A percentile compares a stretch with the other conserved stretches of the same genome.
Evolutionary conservation across 192 early-diverging fungal genomes (phyloP).

Genomic region (Spizellomyces sp.): DNA sequence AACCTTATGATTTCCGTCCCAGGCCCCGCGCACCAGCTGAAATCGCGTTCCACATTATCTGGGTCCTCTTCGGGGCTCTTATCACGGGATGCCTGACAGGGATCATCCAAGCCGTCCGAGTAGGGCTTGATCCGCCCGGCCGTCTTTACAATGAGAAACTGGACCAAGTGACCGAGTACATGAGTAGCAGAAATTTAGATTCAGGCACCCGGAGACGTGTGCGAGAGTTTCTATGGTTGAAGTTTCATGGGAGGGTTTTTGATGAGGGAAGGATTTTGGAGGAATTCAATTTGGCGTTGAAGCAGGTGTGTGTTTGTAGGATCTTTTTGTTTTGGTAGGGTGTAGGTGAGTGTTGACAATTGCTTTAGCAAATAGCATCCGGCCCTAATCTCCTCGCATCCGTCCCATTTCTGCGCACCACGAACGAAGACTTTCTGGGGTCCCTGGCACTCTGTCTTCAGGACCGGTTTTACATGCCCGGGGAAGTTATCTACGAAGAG

Average conservation of each 20-base stretch:
- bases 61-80: slow-evolving; percentile 21
- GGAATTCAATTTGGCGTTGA: slow-evolving; percentile 18
- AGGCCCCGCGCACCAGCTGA: slow-evolving; percentile 6
- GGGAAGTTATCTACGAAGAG: too few relatives aligned
- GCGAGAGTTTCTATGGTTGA: slow-evolving; percentile 34
- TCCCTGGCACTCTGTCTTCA: too few relatives aligned
- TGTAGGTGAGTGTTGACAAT: too few relatives aligned
- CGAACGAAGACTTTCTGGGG: too few relatives aligned
- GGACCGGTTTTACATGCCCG: too few relatives aligned
- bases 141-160: slow-evolving; percentile 37
- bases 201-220: slow-evolving; percentile 14
- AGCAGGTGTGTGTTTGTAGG: slow-evolving; percentile 1
- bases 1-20: not conserved
- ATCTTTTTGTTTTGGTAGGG: too few relatives aligned
- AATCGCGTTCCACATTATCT: slow-evolving; percentile 7
- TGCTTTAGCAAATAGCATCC: too few relatives aligned
- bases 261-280: slow-evolving; percentile 27
- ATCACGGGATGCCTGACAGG: slow-evolving; percentile 15
- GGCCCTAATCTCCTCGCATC: too few relatives aligned
- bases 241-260: slow-evolving; percentile 39
- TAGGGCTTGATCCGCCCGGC: slow-evolving; percentile 17
- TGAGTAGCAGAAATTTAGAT: slow-evolving; percentile 30
- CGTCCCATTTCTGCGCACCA: too few relatives aligned
- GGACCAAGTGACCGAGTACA: slow-evolving; percentile 47
- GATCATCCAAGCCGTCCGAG: slow-evolving; percentile 17